phyloP scores from a whole-genome alignment of 805 yeast species.

The Grigorovia yakushimaensis region DNA sequence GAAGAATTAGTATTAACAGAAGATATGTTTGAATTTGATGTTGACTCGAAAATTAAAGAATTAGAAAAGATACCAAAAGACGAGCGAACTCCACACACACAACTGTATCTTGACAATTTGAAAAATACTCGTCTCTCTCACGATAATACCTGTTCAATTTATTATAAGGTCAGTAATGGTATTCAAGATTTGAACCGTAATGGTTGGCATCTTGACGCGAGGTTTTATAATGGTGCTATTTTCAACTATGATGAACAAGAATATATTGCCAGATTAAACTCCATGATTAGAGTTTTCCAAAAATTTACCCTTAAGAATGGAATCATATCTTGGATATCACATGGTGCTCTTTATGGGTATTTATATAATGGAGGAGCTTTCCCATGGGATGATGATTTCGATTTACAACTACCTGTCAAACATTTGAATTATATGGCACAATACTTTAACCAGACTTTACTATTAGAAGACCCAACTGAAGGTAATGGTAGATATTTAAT shows the following conservation, averaged over 20 bases:
- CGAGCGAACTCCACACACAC: slow-evolving; percentile 13
- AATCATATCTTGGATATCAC: slow-evolving; percentile 51
- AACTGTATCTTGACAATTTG: slow-evolving; percentile 29
- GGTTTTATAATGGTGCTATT: slow-evolving; percentile 46
- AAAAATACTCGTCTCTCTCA: slow-evolving; percentile 24
- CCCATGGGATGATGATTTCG: slow-evolving; percentile 63
- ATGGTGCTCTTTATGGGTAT: slow-evolving; percentile 56
- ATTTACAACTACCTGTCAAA: slow-evolving; percentile 49
- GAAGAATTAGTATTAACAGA: slow-evolving; percentile 11
- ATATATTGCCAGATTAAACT: slow-evolving; percentile 26
- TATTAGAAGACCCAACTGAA: slow-evolving; percentile 38
- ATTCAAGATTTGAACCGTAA: slow-evolving; percentile 4
- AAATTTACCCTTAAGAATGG: slow-evolving; percentile 38
- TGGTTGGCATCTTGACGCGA: slow-evolving; percentile 44
- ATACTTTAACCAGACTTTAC: slow-evolving; percentile 32
- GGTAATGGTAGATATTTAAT: slow-evolving; percentile 50
- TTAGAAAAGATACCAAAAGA: slow-evolving; percentile 13
- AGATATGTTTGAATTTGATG: slow-evolving; percentile 23
- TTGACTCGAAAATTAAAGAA: slow-evolving; percentile 15
- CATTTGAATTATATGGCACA: slow-evolving; percentile 39
- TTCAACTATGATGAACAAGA: slow-evolving; percentile 16
- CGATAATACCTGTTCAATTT: slow-evolving; percentile 31
- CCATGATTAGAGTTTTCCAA: slow-evolving; percentile 44
- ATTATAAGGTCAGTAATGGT: slow-evolving; percentile 24
- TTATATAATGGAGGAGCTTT: slow-evolving; percentile 51